These are phyloP conservation scores for Fusarium sp. DNA, from an alignment of 2,329 filamentous ascomycete species.

Conservation along the genomic window DNA sequence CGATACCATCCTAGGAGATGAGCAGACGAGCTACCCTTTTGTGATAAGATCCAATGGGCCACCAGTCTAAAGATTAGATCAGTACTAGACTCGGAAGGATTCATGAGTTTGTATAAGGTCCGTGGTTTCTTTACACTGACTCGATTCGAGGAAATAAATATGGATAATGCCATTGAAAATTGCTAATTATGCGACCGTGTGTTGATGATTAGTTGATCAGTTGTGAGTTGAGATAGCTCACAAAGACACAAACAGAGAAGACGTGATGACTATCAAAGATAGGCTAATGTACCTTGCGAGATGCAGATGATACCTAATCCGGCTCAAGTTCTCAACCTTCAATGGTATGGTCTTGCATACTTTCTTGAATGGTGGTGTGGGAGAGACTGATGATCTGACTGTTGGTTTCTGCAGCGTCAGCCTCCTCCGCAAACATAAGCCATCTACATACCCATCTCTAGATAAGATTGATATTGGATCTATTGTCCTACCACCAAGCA, in stretches of 20 bases:
- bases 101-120: neutral
- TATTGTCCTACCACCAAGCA: constrained; percentile 10
- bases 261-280: constrained; percentile 24
- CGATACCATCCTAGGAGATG: constrained; percentile 14
- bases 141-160: neutral
- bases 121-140: neutral
- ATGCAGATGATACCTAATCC: constrained; percentile 10
- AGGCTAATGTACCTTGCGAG: constrained; percentile 23
- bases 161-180: constrained; percentile 3
- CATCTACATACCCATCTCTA: constrained; percentile 5
- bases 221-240: constrained; percentile 17
- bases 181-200: neutral
- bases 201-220: neutral
- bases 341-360: constrained; percentile 13
- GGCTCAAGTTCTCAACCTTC: constrained; percentile 17
- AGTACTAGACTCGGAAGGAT: neutral
- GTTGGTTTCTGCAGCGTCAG: constrained; percentile 9
- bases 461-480: constrained; percentile 20
- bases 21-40: constrained; percentile 7
- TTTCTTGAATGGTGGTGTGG: constrained; percentile 23
- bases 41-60: constrained; percentile 1
- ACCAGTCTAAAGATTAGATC: neutral
- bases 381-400: constrained; percentile 18
- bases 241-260: neutral
- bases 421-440: constrained; percentile 27